Base-by-base conservation (phyloP, 2,329 filamentous ascomycete genomes). In the Exophiala sideris region DNA sequence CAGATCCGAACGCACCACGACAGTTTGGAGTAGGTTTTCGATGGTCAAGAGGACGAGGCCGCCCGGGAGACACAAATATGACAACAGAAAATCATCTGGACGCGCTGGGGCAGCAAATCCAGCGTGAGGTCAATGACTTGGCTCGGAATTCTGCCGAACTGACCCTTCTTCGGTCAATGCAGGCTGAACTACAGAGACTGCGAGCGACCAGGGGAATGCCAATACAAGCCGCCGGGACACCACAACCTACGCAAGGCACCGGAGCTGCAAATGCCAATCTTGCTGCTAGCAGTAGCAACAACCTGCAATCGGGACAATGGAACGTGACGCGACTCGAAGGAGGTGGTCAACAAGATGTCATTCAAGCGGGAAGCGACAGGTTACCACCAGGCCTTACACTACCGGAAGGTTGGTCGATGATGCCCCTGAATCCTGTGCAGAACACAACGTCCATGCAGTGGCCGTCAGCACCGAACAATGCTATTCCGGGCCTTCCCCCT, bases 91-190 rank as follows among this genome's bases (percentile, higher is more conserved):
- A 74, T 11, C 82, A 89, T 51, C 72, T 94, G 33, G 74, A 79
- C 33, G 79, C 85, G 38, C 78, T 89, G 11, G 86, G 90, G 61
- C 80, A 85, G 50, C 81, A 87, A 50, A 77, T 94, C 20, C 77
- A 85, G 61, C 80, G 83, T 51, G 87, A 91, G 65, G 77, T 89
- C 33, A 77, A 81, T 44, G 74, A 73, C 39, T 73, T 92, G 14
- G 81, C 85, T 42, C 66, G 80, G 33, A 82, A 83, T 12, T 81
- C 87, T 47, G 80, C 85, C 33, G 87, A 94, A 66, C 67, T 91
- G 3, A 79, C 83, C 45, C 73, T 82, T n/a, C 73, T 91, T n/a
- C 80, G 85, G 48, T 72, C 83, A 12, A 75, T 94, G 56, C 80
- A 88, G 56, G 72, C 74, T 16, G 89, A 94, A 67, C 69, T 94